Evolutionary conservation across 139 green algal species (phyloP).

Genomic region (Chlorella sorokiniana): DNA sequence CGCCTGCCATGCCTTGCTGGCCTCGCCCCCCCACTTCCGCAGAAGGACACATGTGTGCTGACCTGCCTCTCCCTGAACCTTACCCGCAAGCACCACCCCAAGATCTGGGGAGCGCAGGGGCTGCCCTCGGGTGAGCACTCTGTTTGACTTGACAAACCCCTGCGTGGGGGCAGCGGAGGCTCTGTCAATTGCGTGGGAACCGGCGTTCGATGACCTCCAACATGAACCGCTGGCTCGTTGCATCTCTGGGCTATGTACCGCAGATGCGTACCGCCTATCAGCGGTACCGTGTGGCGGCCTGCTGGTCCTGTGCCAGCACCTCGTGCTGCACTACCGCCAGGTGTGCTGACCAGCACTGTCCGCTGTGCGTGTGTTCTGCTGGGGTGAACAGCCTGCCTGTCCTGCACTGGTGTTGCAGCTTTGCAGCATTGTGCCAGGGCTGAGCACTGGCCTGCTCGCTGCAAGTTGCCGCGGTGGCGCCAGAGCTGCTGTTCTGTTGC

Average conservation of each 20-base stretch:
- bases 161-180: background rate
- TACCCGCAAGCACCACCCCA: conserved; percentile 67
- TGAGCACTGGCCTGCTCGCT: too few relatives aligned
- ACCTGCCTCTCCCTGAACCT: conserved; percentile 84
- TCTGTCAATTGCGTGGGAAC: background rate
- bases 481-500: too few relatives aligned
- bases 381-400: too few relatives aligned
- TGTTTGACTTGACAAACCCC: too few relatives aligned
- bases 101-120: conserved; percentile 73
- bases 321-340: conserved; percentile 84
- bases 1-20: background rate
- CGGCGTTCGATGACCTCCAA: background rate
- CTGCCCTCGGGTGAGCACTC: conserved; percentile 74
- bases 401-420: too few relatives aligned
- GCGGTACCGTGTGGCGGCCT: conserved; percentile 76
- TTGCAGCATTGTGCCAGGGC: too few relatives aligned
- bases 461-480: too few relatives aligned
- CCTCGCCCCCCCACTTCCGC: background rate
- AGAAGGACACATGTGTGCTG: conserved; percentile 80
- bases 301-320: conserved; percentile 78
- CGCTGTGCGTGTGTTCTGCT: too few relatives aligned
- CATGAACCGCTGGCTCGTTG: background rate
- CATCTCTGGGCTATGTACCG: too few relatives aligned
- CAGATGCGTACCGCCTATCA: conserved; percentile 69
- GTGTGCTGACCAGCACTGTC: conserved; percentile 14